Conservation (phyloP, 257 asterid species). For the Gentiana dahurica region DNA sequence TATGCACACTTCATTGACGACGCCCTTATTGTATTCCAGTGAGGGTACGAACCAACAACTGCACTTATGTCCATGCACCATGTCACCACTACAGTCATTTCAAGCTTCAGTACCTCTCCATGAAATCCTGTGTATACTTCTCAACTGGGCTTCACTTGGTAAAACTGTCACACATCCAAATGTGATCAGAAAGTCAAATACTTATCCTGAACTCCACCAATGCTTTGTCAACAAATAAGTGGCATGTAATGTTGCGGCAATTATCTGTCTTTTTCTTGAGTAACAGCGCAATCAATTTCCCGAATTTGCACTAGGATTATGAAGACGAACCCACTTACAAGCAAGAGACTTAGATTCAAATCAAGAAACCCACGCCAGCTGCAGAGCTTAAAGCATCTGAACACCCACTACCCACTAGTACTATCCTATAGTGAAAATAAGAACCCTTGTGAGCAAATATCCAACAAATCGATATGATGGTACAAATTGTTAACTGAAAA, state of each 20-base stretch:
- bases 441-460: neutral
- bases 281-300: neutral
- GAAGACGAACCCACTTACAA: too few species aligned
- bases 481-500: constrained; percentile 9
- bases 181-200: neutral
- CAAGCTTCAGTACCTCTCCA: constrained; percentile 32
- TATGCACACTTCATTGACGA: constrained; percentile 30
- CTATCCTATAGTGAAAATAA: neutral
- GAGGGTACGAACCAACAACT: constrained; percentile 37
- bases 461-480: constrained; percentile 2
- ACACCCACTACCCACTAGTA: neutral
- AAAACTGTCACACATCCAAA: constrained; percentile 7
- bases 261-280: too few species aligned
- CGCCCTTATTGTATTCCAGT: constrained; percentile 31
- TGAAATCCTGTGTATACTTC: constrained; percentile 14
- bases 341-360: too few species aligned
- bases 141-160: constrained; percentile 10
- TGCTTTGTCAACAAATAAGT: neutral
- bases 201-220: neutral
- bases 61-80: constrained; percentile 55
- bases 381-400: neutral
- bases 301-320: neutral
- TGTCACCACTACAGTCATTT: constrained; percentile 52
- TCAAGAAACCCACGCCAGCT: constrained; percentile 2
- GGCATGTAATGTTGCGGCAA: neutral